These are phyloP conservation scores for Erythrophleum ivorense DNA, from an alignment of 331 rosid genomes.

Conservation along the genomic window DNA sequence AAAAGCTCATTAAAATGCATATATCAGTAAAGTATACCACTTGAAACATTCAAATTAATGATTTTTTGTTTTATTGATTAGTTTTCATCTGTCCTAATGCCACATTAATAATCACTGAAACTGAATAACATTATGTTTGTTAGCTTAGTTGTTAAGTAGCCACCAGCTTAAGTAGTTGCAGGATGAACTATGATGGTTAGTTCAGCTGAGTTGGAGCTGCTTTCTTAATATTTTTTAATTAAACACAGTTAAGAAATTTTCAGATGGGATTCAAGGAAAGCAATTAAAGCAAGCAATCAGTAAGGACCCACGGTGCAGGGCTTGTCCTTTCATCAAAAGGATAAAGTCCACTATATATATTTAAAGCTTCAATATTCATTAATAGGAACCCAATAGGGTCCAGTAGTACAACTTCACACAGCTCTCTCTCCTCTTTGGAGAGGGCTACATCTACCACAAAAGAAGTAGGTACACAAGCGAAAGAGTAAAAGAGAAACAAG, in stretches of 20 bases:
- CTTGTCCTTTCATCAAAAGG: conserved; percentile 33
- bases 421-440: conserved; percentile 97
- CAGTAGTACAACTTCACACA: conserved; percentile 36
- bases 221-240: conserved; percentile 18
- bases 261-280: conserved; percentile 14
- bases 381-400: conserved; percentile 21
- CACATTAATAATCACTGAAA: not conserved
- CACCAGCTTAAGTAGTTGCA: not conserved
- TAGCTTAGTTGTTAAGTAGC: not conserved
- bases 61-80: no score
- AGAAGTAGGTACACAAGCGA: conserved; percentile 30
- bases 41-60: not conserved
- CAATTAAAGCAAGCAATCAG: conserved; percentile 10
- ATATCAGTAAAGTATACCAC: not conserved
- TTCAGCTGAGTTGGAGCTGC: not conserved
- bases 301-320: conserved; percentile 39
- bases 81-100: not conserved
- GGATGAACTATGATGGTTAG: not conserved
- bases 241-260: not conserved
- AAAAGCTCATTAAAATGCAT: not conserved
- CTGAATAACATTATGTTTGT: not conserved
- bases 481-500: not conserved
- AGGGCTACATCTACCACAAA: conserved; percentile 61
- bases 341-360: conserved; percentile 6
- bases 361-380: conserved; percentile 32